These are phyloP conservation scores for Crepidotus variabilis DNA, from an alignment of 768 basidiomycete genomes.

Conservation along the genomic window DNA sequence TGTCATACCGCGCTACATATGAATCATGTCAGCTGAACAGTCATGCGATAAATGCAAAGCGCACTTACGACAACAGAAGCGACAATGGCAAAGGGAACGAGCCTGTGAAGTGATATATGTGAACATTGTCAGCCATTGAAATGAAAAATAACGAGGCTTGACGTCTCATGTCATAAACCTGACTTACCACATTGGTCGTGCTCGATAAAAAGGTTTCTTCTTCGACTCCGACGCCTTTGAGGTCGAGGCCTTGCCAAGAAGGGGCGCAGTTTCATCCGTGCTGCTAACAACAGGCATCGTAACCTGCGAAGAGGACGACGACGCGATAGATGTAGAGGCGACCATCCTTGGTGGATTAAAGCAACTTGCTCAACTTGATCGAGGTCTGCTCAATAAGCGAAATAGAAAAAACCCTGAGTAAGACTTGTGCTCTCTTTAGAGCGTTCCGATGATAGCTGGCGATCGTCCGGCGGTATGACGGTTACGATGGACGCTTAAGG, in stretches of 20 bases:
- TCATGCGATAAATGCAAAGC: neutral
- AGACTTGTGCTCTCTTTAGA: neutral
- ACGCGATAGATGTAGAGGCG: neutral
- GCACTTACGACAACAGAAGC: slow-evolving; percentile 61
- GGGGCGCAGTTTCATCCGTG: slow-evolving; percentile 14
- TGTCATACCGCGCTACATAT: slow-evolving; percentile 76
- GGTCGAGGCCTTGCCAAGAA: slow-evolving; percentile 2
- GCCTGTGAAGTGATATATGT: slow-evolving; percentile 37
- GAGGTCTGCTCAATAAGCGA: neutral
- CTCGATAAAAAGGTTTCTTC: slow-evolving; percentile 50
- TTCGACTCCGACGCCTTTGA: neutral
- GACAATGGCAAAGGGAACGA: slow-evolving; percentile 71
- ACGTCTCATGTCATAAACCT: neutral
- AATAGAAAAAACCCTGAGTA: neutral
- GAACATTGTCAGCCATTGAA: neutral
- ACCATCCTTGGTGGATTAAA: neutral
- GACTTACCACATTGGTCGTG: slow-evolving; percentile 47
- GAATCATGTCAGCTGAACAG: neutral
- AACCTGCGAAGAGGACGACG: neutral
- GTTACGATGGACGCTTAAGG: neutral
- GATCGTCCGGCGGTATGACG: neutral
- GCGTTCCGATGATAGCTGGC: neutral
- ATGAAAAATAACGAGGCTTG: neutral
- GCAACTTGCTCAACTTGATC: neutral
- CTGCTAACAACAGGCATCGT: slow-evolving; percentile 1